Percentiles rank a stretch among this genome's conserved stretches.
phyloP scores from a whole-genome alignment of 1,284 basidiomycete genomes.

The Leccinum huronense region DNA sequence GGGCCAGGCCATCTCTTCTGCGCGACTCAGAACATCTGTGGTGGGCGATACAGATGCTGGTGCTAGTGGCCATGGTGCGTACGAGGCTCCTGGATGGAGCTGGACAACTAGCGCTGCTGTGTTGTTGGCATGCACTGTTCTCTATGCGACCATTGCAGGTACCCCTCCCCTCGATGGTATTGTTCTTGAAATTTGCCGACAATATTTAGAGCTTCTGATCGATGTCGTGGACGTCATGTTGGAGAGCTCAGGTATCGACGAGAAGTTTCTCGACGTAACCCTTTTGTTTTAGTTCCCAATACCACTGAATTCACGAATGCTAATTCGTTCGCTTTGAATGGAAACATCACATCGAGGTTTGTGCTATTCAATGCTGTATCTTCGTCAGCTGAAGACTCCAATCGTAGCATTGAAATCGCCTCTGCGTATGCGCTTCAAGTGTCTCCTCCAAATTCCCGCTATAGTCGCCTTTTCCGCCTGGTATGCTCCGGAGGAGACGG shows the following conservation, averaged over 20 bases:
- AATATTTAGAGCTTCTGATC: conserved; percentile 77
- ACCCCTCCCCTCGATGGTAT: conserved; percentile 28
- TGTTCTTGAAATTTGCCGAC: neutral
- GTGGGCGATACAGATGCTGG: conserved; percentile 40
- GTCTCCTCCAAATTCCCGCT: conserved; percentile 95
- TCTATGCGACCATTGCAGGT: conserved; percentile 98
- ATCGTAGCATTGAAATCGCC: conserved; percentile 93
- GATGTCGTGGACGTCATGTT: conserved; percentile 96
- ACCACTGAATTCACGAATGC: conserved; percentile 99
- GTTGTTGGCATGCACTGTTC: conserved; percentile 81
- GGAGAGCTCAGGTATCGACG: conserved; percentile 90
- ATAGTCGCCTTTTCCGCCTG: conserved; percentile 99
- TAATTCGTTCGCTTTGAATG: conserved; percentile 96
- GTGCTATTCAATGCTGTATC: conserved; percentile 22
- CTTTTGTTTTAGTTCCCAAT: conserved; percentile 96
- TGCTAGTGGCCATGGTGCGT: conserved; percentile 71
- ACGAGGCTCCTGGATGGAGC: conserved; percentile 97
- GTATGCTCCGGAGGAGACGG: conserved; percentile 83
- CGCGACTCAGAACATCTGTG: conserved; percentile 38
- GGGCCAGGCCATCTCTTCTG: conserved; percentile 49
- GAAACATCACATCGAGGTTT: conserved; percentile 94
- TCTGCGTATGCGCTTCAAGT: conserved; percentile 97
- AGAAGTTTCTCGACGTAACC: conserved; percentile 97
- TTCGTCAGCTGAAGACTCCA: conserved; percentile 7
- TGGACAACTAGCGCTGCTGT: conserved; percentile 84